phyloP scores from a whole-genome alignment of 1,284 basidiomycete genomes.

The Irpex sp. region DNA sequence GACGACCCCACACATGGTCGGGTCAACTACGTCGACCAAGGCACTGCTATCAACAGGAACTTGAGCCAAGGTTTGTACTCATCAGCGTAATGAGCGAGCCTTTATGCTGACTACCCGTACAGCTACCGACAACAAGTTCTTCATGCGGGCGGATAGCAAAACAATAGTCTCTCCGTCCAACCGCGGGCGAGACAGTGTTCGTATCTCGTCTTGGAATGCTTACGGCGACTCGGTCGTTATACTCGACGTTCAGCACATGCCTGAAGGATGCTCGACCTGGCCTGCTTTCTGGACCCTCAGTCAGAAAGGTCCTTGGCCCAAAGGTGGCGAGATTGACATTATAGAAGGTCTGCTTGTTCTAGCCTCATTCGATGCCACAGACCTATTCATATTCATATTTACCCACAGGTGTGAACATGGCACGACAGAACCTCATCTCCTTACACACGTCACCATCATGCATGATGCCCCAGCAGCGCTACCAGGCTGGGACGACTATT shows the following conservation, averaged over 20 bases:
- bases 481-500: conserved; percentile 37
- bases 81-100: not conserved
- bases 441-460: conserved; percentile 50
- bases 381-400: too few relatives aligned
- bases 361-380: not conserved
- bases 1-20: conserved; percentile 54
- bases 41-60: conserved; percentile 33
- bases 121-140: conserved; percentile 37
- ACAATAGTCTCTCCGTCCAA: conserved; percentile 27
- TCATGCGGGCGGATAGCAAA: conserved; percentile 46
- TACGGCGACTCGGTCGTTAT: conserved; percentile 43
- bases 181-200: conserved; percentile 46
- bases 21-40: conserved; percentile 46
- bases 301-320: conserved; percentile 45
- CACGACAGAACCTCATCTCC: conserved; percentile 41
- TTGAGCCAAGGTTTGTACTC: conserved; percentile 37
- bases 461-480: conserved; percentile 33
- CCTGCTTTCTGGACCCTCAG: conserved; percentile 65
- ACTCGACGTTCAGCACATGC: conserved; percentile 51
- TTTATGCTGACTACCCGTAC: not conserved
- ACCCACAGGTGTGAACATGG: conserved; percentile 37
- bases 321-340: conserved; percentile 44
- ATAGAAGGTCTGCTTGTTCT: conserved; percentile 14
- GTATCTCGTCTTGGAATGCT: conserved; percentile 40
- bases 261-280: conserved; percentile 52